Evolutionary conservation across 2,329 filamentous ascomycete genomes (phyloP), one percentile per base, ranked within the genome.

Genomic region (Aspergillaceae sp.): DNA sequence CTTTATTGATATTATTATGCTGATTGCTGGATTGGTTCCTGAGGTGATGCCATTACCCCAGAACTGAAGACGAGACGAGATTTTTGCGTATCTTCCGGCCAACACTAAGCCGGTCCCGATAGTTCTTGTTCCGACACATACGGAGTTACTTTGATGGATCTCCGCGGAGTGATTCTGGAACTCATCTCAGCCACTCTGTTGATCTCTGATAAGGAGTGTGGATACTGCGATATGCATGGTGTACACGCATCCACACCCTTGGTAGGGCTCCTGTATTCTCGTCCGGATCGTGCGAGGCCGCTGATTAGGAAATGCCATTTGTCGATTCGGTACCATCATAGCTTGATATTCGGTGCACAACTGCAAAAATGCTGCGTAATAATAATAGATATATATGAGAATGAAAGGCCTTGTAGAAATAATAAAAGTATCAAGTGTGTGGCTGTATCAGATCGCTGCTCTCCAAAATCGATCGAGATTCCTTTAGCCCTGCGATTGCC

Each of bases 271-370:
- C 30, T 32, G 36, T 9, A 8, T 26, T 26, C 27, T 38, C 7
- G 7, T 10, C 11, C 26, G 38, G 26, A 28, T n/a, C 29, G 10
- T 42, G 45, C 48, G 49, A 46, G 38, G 48, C 48, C 48, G 50
- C 45, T 51, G 45, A 47, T 51, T 50, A 41, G 42, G 32, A 32
- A 48, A 30, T 26, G 27, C 29, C 37, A 45, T 49, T 45, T 48
- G 40, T 46, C 43, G 41, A 54, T 48, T 48, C 38, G 41, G 53
- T 51, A 48, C 43, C 41, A 50, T 48, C 52, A 53, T 43, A 38
- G 19, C 34, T 46, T 35, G 40, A 9, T 35, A 27, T 29, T 47
- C 19, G 33, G 28, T 29, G 37, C 34, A 36, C 49, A 47, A 47
- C 47, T 46, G 19, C 47, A 53, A 44, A 46, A 51, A 46, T 40